These are phyloP conservation scores for Malus orientalis DNA, from an alignment of 306 rosid species.

Conservation along the genomic window DNA sequence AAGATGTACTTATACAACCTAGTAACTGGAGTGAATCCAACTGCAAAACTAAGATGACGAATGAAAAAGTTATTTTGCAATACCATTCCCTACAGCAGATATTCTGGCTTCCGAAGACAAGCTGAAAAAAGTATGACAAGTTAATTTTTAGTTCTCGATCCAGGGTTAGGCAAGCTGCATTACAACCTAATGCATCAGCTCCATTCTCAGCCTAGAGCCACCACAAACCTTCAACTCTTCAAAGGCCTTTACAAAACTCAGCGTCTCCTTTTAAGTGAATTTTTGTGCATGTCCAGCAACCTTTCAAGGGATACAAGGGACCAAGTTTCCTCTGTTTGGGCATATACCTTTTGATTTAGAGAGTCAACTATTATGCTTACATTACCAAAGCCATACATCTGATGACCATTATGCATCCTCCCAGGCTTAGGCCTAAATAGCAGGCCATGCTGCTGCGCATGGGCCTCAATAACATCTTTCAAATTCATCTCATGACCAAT, in stretches of 20 bases:
- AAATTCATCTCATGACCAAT: constrained; percentile 56
- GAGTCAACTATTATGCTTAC: constrained; percentile 68
- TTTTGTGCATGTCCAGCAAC: constrained; percentile 66
- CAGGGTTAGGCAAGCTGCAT: neutral
- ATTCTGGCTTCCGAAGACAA: neutral
- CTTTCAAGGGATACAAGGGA: constrained; percentile 61
- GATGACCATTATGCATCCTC: constrained; percentile 77
- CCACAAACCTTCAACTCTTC: neutral
- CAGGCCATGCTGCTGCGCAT: constrained; percentile 71
- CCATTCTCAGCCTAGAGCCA: neutral
- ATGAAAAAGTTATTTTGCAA: neutral
- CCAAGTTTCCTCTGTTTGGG: constrained; percentile 67
- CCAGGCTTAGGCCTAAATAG: constrained; percentile 71
- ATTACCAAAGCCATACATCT: constrained; percentile 75
- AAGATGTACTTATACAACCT: neutral
- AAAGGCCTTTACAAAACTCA: neutral
- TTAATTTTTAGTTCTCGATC: neutral
- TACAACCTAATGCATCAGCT: neutral
- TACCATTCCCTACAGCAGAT: neutral
- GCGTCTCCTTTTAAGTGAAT: constrained; percentile 15
- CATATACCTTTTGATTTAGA: constrained; percentile 61
- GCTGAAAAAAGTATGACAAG: neutral
- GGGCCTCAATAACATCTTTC: constrained; percentile 75
- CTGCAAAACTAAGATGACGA: neutral
- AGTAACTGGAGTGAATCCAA: neutral